Evolutionary conservation across 139 green algal species (phyloP).

Genomic region (Chlamydomonas sphaeroides): DNA sequence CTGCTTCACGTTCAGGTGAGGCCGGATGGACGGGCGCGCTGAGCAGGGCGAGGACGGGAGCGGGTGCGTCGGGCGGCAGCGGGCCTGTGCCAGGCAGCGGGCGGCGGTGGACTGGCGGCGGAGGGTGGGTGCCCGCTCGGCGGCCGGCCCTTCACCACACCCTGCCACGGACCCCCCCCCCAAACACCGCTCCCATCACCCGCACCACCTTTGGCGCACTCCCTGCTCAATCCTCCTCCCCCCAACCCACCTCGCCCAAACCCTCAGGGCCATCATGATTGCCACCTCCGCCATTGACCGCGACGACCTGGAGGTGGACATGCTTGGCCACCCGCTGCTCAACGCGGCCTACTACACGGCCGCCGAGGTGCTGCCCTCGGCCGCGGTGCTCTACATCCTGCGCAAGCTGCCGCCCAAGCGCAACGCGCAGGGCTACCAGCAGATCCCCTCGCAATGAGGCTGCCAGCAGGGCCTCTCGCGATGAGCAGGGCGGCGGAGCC

Average conservation of each 20-base stretch:
- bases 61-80: too few relatives aligned
- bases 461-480: not conserved
- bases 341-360: conserved; percentile 91
- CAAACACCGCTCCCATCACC: not conserved
- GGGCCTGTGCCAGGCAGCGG: not conserved
- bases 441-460: conserved; percentile 45
- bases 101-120: not conserved
- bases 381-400: conserved; percentile 62
- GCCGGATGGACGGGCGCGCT: too few relatives aligned
- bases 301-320: conserved; percentile 67
- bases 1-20: conserved; percentile 86
- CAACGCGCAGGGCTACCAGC: conserved; percentile 63
- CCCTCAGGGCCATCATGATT: conserved; percentile 70
- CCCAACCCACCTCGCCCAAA: too few relatives aligned
- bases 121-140: too few relatives aligned
- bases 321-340: conserved; percentile 70
- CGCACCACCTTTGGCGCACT: not conserved
- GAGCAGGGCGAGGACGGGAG: not conserved
- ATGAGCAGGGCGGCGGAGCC: not conserved
- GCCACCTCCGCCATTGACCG: conserved; percentile 70
- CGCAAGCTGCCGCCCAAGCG: conserved; percentile 61
- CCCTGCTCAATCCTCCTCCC: too few relatives aligned
- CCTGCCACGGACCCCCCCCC: not conserved
- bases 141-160: too few relatives aligned
- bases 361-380: conserved; percentile 74